These are phyloP conservation scores for Myxozyma mucilagina DNA, from an alignment of 805 yeast genomes.

Conservation along the genomic window DNA sequence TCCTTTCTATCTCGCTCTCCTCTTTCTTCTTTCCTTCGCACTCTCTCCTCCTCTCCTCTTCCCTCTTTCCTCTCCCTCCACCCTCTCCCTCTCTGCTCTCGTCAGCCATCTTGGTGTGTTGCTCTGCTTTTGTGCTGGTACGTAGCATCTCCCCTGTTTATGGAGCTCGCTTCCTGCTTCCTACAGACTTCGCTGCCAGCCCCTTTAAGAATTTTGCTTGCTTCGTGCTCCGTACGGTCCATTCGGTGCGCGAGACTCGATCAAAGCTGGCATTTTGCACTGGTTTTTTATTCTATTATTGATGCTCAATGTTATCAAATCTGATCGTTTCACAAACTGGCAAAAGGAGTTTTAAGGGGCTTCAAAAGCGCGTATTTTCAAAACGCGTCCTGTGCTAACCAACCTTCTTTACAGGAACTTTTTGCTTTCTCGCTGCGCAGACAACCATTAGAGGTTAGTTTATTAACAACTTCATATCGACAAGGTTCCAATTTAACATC, in stretches of 20 bases:
- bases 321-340: too few species aligned
- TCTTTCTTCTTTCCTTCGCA: not conserved
- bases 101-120: not conserved
- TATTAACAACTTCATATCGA: not conserved
- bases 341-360: not conserved
- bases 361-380: not conserved
- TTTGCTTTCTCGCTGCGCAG: not conserved
- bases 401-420: not conserved
- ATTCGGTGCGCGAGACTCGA: too few species aligned
- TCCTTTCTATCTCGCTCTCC: not conserved
- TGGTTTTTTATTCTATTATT: not conserved
- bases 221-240: not conserved
- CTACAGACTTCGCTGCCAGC: too few species aligned
- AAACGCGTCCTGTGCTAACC: not conserved
- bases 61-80: not conserved
- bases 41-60: not conserved
- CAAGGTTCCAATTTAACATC: not conserved
- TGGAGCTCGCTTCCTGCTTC: not conserved
- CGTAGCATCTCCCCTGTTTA: not conserved
- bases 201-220: not conserved
- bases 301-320: too few species aligned
- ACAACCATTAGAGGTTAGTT: not conserved
- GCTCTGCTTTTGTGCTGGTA: not conserved
- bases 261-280: not conserved
- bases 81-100: not conserved